phyloP scores from a whole-genome alignment of 1,284 basidiomycete species.

The Puccinia coronata region DNA sequence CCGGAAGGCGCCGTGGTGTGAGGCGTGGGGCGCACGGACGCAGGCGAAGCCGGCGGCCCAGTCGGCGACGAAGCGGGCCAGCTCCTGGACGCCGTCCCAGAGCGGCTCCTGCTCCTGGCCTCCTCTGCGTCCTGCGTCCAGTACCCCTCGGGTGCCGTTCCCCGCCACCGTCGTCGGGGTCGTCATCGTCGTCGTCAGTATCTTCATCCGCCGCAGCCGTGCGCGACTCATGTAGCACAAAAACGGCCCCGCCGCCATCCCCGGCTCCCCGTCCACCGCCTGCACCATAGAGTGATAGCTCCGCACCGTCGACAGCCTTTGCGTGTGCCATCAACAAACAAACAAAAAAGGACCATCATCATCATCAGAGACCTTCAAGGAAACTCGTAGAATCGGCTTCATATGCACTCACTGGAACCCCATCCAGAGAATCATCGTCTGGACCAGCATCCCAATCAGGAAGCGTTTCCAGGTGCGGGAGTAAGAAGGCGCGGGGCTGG shows the following conservation, averaged over 20 bases:
- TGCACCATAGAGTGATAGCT: not conserved
- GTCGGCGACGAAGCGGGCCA: not conserved
- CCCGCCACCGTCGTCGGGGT: too few relatives aligned
- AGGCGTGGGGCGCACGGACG: not conserved
- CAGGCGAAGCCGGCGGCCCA: not conserved
- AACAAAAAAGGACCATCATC: not conserved
- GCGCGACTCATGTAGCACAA: not conserved
- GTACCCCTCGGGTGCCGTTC: not conserved
- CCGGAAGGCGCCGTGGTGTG: not conserved
- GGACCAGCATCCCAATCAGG: not conserved
- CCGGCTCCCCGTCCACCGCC: not conserved
- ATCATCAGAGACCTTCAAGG: not conserved
- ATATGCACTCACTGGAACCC: not conserved
- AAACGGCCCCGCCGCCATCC: too few relatives aligned
- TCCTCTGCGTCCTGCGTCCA: not conserved
- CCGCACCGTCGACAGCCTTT: not conserved
- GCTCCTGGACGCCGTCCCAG: not conserved
- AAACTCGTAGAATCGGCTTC: too few relatives aligned
- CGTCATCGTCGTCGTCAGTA: too few relatives aligned
- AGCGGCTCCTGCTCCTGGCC: not conserved
- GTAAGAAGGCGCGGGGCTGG: not conserved
- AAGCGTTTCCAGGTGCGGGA: not conserved
- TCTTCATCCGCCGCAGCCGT: not conserved
- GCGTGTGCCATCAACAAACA: not conserved
- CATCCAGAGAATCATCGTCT: not conserved